These are phyloP conservation scores for Backusella luteola DNA, from an alignment of 192 early-diverging fungal species.

Conservation along the genomic window DNA sequence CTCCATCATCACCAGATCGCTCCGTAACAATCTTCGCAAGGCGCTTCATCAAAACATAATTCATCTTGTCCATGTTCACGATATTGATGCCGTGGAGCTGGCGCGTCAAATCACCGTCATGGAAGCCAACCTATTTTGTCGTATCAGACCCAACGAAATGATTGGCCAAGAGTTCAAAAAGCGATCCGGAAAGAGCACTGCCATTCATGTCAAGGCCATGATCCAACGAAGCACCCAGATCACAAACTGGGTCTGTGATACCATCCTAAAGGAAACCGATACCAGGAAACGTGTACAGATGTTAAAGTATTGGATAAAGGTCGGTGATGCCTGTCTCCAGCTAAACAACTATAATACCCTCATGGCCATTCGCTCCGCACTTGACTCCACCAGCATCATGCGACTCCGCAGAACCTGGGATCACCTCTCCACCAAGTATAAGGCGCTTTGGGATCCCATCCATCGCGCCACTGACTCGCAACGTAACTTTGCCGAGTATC, in stretches of 20 bases:
- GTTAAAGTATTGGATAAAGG: conserved; percentile 80
- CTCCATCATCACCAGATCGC: conserved; percentile 2
- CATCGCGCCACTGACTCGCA: conserved; percentile 57
- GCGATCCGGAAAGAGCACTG: conserved; percentile 24
- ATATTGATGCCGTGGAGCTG: conserved; percentile 61
- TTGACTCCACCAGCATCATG: conserved; percentile 70
- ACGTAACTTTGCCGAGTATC: conserved; percentile 64
- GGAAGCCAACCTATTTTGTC: conserved; percentile 69
- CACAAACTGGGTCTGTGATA: conserved; percentile 76
- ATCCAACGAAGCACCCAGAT: conserved; percentile 32
- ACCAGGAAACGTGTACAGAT: conserved; percentile 62
- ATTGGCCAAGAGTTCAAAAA: conserved; percentile 29
- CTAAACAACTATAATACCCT: conserved; percentile 71
- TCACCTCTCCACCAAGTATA: conserved; percentile 54
- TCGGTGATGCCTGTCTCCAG: conserved; percentile 57
- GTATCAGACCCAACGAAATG: conserved; percentile 66
- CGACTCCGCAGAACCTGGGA: conserved; percentile 72
- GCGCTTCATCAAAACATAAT: not conserved
- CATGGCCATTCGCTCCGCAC: conserved; percentile 77
- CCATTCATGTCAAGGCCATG: conserved; percentile 42
- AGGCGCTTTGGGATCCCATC: conserved; percentile 57
- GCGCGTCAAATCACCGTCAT: conserved; percentile 74
- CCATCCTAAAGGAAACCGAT: conserved; percentile 72
- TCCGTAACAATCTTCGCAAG: conserved; percentile 7
- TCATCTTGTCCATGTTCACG: conserved; percentile 14